Evolutionary conservation across 345 rosid species (phyloP).

Genomic region (Cardamine chenopodiifolia): DNA sequence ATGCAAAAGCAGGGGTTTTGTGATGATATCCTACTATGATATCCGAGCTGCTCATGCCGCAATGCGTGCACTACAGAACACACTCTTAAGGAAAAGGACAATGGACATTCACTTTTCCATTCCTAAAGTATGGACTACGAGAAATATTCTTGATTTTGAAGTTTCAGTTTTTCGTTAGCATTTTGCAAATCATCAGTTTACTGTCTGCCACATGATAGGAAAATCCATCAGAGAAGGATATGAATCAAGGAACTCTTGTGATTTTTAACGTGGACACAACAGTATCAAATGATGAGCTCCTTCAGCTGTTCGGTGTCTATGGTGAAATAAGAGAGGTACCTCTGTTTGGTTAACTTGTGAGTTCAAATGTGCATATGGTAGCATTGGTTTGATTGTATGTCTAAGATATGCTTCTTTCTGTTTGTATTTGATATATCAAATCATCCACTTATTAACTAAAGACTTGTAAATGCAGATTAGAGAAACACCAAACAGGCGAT

Average conservation of each 20-base stretch:
- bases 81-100: slow-evolving; percentile 85
- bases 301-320: slow-evolving; percentile 72
- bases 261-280: slow-evolving; percentile 89
- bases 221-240: slow-evolving; percentile 93
- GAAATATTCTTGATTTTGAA: not conserved
- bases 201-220: slow-evolving; percentile 53
- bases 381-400: not conserved
- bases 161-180: not conserved
- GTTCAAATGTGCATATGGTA: slow-evolving; percentile 2
- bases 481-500: slow-evolving; percentile 91
- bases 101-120: slow-evolving; percentile 95
- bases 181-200: slow-evolving; percentile 15
- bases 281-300: slow-evolving; percentile 85
- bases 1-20: slow-evolving; percentile 96
- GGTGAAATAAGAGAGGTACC: slow-evolving; percentile 95
- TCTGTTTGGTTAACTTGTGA: not conserved
- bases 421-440: slow-evolving; percentile 4
- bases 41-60: slow-evolving; percentile 92
- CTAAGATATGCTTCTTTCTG: not conserved
- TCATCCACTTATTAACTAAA: not conserved
- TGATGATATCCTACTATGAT: slow-evolving; percentile 94
- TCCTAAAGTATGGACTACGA: slow-evolving; percentile 71
- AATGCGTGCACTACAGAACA: slow-evolving; percentile 88
- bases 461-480: slow-evolving; percentile 64
- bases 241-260: slow-evolving; percentile 94